Evolutionary conservation across 306 rosid genomes (phyloP).

Genomic region (Ceratonia siliqua): DNA sequence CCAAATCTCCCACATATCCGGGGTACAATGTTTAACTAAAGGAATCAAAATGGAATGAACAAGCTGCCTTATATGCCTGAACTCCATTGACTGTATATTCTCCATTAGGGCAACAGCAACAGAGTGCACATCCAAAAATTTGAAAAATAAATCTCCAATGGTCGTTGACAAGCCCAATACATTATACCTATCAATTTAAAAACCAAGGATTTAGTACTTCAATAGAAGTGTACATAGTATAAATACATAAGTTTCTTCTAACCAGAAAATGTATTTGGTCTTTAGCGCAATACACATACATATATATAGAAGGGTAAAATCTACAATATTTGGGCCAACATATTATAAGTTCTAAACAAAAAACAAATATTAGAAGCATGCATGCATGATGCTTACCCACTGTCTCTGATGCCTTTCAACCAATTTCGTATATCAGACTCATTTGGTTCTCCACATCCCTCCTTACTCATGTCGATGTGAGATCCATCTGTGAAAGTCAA

Average conservation of each 20-base stretch:
- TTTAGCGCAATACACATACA: too few species aligned
- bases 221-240: conserved; percentile 23
- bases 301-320: background rate
- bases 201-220: conserved; percentile 28
- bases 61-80: conserved; percentile 91
- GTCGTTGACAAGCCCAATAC: conserved; percentile 92
- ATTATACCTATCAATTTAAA: conserved; percentile 63
- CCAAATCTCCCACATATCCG: conserved; percentile 87
- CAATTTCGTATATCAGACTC: conserved; percentile 84
- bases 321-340: conserved; percentile 2
- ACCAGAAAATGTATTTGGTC: conserved; percentile 27
- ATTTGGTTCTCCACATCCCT: conserved; percentile 67
- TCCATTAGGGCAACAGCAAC: conserved; percentile 78
- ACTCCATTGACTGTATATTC: conserved; percentile 94
- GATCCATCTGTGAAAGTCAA: conserved; percentile 51
- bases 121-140: conserved; percentile 63
- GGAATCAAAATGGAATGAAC: conserved; percentile 85
- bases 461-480: conserved; percentile 53
- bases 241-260: conserved; percentile 26
- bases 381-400: conserved; percentile 76
- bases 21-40: conserved; percentile 78
- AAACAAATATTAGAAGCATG: conserved; percentile 12
- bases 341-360: conserved; percentile 1
- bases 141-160: conserved; percentile 80
- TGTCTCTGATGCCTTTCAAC: conserved; percentile 94